Evolutionary conservation across 2,329 filamentous ascomycete species (phyloP).

Genomic region (Ceratocystiopsis brevicomis): DNA sequence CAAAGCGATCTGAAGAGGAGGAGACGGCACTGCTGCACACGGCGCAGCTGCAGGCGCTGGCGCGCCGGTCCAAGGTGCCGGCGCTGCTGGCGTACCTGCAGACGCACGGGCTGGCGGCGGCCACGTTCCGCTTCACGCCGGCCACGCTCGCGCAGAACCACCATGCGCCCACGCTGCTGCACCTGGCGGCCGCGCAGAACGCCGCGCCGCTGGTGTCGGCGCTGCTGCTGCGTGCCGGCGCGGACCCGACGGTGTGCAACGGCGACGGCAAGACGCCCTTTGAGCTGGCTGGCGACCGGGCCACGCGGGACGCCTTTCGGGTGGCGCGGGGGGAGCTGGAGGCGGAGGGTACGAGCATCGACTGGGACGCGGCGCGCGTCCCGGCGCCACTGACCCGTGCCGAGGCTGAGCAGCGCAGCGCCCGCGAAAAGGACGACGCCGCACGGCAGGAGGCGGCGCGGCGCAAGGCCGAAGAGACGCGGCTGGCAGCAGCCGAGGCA

Average conservation of each 20-base stretch:
- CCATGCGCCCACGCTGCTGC: constrained; percentile 67
- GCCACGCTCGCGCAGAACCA: constrained; percentile 36
- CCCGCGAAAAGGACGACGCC: constrained; percentile 50
- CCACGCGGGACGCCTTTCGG: constrained; percentile 80
- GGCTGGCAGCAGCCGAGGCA: constrained; percentile 47
- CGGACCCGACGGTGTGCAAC: constrained; percentile 54
- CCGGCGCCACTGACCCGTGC: constrained; percentile 50
- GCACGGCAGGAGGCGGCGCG: constrained; percentile 51
- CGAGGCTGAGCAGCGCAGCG: constrained; percentile 51
- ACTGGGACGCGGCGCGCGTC: constrained; percentile 62
- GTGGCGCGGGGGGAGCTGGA: constrained; percentile 63
- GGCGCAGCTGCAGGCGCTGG: constrained; percentile 69
- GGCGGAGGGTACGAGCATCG: constrained; percentile 36
- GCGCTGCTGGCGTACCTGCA: constrained; percentile 69
- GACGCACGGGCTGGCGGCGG: constrained; percentile 44
- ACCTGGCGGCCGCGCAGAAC: constrained; percentile 70
- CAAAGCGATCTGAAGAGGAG: constrained; percentile 63
- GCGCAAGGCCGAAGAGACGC: constrained; percentile 54
- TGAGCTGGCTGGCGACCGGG: constrained; percentile 67
- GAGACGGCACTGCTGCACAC: constrained; percentile 71
- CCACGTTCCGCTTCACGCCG: constrained; percentile 61
- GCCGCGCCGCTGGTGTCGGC: constrained; percentile 58
- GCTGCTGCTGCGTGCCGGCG: constrained; percentile 53
- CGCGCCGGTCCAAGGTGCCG: constrained; percentile 77
- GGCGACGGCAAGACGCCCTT: constrained; percentile 69